A percentile compares a stretch with the other conserved stretches of the same genome.
Evolutionary conservation across 192 early-diverging fungal genomes (phyloP).

Genomic region (Linderina pennispora): DNA sequence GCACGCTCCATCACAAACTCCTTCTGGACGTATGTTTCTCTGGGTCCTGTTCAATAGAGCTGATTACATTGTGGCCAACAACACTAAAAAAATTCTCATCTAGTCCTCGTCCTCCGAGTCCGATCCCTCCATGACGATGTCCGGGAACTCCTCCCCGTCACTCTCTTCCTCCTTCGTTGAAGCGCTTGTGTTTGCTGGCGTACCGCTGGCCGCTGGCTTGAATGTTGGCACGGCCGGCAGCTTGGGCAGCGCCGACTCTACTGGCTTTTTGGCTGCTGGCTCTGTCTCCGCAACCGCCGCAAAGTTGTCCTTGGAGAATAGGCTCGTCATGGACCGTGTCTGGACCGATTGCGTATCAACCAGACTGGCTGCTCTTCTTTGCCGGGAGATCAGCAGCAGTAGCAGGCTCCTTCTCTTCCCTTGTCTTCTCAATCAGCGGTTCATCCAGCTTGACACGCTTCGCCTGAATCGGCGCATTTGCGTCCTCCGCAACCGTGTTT

Average conservation of each 20-base stretch:
- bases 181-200: too few species aligned
- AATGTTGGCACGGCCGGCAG: too few species aligned
- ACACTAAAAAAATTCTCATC: not conserved
- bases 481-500: too few species aligned
- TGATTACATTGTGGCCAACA: too few species aligned
- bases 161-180: conserved; percentile 1
- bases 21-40: conserved; percentile 41
- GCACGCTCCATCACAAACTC: conserved; percentile 18
- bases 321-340: conserved; percentile 2
- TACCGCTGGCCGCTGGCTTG: too few species aligned
- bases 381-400: too few species aligned
- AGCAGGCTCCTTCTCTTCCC: not conserved
- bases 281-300: not conserved
- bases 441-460: not conserved
- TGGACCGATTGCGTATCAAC: not conserved
- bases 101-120: conserved; percentile 36
- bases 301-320: too few species aligned
- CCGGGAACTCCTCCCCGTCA: conserved; percentile 31
- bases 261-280: not conserved
- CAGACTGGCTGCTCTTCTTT: too few species aligned
- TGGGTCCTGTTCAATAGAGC: conserved; percentile 14
- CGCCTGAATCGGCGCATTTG: too few species aligned
- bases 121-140: conserved; percentile 46
- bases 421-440: not conserved
- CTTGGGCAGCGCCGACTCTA: too few species aligned